Base-by-base conservation (phyloP, 108 stramenopile genomes). In the Fistulifera solaris region DNA sequence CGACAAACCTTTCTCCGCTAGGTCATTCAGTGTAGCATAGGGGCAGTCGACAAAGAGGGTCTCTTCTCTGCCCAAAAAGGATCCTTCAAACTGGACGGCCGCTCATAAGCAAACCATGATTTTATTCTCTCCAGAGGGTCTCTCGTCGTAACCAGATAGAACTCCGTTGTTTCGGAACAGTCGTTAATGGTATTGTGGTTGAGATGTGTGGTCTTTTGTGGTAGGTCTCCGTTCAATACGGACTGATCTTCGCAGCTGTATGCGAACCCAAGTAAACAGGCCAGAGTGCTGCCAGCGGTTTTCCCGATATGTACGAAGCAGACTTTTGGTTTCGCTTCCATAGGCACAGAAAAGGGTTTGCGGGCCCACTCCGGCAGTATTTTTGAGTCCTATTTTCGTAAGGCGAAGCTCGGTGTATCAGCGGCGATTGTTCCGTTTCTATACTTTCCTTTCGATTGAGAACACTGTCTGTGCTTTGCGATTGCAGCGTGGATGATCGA, bases 101-200 rank as follows among this genome's bases (percentile, higher is more conserved):
- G 48, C 24, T 61, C 59, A 25, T 61, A 61, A 6, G 35, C 14
- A 43, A 61, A 61, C 46, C 25, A 27, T 2, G 59, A 61, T 52
- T 19, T 13, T 12, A 61, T 48, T 16, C 59, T 22, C 13, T 49
- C 51, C 22, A 61, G 11, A 35, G 59, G 59, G 35, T 54, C 35
- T 27, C 53, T 27, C 2, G 23, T 50, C 21, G 49, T 4, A n/a
- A 54, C 28, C 28, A 27, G n/a, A n/a, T 28, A 31, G 12, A 3
- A 23, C 19, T 23, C 25, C 7, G 19, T 54, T n/a, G 31, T 35
- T 4, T 54, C 26, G 7, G 18, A 35, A 51, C 23, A 25, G 50
- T 51, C 50, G 13, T 54, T 23, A 3, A 54, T 38, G 35, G 5
- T 38, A 17, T 38, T 16, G 28, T 27, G 25, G 19, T 21, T 18